Percentiles rank a stretch among this genome's conserved stretches.
These are phyloP conservation scores for Amaranthus tricolor DNA, from an alignment of 179 eudicot species.

Conservation along the genomic window DNA sequence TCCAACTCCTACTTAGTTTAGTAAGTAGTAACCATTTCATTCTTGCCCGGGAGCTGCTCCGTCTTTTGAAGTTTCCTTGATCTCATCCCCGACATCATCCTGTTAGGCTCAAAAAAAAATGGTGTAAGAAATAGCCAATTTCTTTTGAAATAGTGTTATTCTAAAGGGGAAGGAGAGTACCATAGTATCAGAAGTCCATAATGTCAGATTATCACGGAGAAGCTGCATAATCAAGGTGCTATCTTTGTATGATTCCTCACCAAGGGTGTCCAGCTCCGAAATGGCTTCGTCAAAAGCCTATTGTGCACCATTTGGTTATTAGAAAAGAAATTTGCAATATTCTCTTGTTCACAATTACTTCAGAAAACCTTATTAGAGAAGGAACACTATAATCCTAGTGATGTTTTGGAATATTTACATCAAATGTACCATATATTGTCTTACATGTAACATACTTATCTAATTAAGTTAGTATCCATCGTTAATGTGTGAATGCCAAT, in stretches of 20 bases:
- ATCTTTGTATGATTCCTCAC: conserved; percentile 48
- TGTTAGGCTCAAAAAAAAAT: conserved; percentile 12
- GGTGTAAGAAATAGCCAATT: background rate
- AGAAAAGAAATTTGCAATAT: background rate
- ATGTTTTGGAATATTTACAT: too few species aligned
- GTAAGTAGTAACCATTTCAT: background rate
- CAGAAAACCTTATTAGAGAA: too few species aligned
- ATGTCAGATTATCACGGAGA: conserved; percentile 41
- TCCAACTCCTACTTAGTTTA: background rate
- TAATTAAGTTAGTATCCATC: too few species aligned
- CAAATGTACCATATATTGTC: too few species aligned
- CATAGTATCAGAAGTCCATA: conserved; percentile 41
- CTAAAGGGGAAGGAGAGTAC: conserved; percentile 7
- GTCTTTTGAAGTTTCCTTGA: conserved; percentile 58
- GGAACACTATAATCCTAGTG: too few species aligned
- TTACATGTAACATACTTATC: too few species aligned
- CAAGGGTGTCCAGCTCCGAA: conserved; percentile 39
- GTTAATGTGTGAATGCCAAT: too few species aligned
- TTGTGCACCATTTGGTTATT: background rate
- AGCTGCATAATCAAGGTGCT: conserved; percentile 46
- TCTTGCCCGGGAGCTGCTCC: conserved; percentile 19
- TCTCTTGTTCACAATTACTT: too few species aligned
- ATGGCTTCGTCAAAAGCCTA: conserved; percentile 47
- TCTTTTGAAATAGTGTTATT: too few species aligned
- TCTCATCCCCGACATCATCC: conserved; percentile 63